phyloP scores from a whole-genome alignment of 2,329 filamentous ascomycete genomes.

The Penicillium sp. region DNA sequence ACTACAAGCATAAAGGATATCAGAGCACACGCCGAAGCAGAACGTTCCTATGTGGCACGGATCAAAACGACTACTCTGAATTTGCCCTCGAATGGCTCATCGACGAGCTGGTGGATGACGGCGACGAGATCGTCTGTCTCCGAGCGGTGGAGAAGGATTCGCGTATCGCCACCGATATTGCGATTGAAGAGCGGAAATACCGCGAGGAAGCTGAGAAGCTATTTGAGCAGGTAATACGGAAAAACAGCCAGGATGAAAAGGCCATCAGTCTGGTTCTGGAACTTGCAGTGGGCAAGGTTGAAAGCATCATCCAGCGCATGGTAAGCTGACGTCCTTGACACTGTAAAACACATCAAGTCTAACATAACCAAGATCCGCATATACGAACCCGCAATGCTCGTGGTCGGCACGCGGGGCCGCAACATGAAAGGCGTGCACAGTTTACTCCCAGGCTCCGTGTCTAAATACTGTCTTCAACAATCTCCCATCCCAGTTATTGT shows the following conservation, averaged over 20 bases:
- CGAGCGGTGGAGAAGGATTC: slow-evolving; percentile 83
- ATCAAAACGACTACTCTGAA: slow-evolving; percentile 88
- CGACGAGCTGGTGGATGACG: slow-evolving; percentile 88
- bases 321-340: slow-evolving; percentile 51
- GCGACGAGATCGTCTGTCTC: slow-evolving; percentile 89
- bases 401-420: slow-evolving; percentile 84
- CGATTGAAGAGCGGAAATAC: slow-evolving; percentile 69
- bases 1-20: slow-evolving; percentile 84
- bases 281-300: slow-evolving; percentile 84
- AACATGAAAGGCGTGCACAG: slow-evolving; percentile 85
- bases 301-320: slow-evolving; percentile 87
- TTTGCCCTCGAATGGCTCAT: slow-evolving; percentile 91
- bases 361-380: slow-evolving; percentile 69
- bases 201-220: slow-evolving; percentile 72
- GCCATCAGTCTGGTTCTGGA: slow-evolving; percentile 85
- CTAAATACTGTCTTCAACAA: slow-evolving; percentile 92
- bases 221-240: slow-evolving; percentile 73
- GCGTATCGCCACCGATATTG: slow-evolving; percentile 63
- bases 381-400: slow-evolving; percentile 86
- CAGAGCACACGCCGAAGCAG: slow-evolving; percentile 76
- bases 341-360: slow-evolving; percentile 11
- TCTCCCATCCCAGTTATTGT: slow-evolving; percentile 92
- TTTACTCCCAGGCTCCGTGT: slow-evolving; percentile 83
- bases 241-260: slow-evolving; percentile 75
- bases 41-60: slow-evolving; percentile 87